These are phyloP conservation scores for Macrolepiota dolichaula DNA, from an alignment of 768 basidiomycete genomes.

Conservation along the genomic window DNA sequence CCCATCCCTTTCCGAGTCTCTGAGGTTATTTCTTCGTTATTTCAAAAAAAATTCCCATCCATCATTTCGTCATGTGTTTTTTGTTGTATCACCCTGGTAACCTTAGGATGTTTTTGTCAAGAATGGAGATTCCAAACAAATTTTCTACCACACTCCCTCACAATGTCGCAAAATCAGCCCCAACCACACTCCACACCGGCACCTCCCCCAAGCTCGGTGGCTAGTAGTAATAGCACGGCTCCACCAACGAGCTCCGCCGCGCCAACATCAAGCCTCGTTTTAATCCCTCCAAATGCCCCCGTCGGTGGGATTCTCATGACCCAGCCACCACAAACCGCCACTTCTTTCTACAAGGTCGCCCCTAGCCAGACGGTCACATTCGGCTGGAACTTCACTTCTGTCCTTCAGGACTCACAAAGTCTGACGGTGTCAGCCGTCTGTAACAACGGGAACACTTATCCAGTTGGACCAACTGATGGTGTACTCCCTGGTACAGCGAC, in stretches of 20 bases:
- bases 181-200: background rate
- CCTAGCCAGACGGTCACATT: slow-evolving; percentile 68
- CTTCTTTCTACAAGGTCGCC: slow-evolving; percentile 84
- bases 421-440: slow-evolving; percentile 78
- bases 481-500: slow-evolving; percentile 65
- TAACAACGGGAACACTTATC: slow-evolving; percentile 80
- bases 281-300: slow-evolving; percentile 11
- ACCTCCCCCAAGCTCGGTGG: background rate
- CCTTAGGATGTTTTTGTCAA: background rate
- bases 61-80: background rate
- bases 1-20: background rate
- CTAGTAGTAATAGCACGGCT: background rate
- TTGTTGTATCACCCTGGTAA: background rate
- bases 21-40: background rate
- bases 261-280: background rate
- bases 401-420: slow-evolving; percentile 58
- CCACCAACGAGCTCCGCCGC: background rate
- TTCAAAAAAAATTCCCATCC: background rate
- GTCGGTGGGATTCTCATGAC: slow-evolving; percentile 61
- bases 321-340: slow-evolving; percentile 69
- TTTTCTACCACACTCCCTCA: background rate
- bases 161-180: slow-evolving; percentile 5
- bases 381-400: slow-evolving; percentile 78
- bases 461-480: slow-evolving; percentile 70
- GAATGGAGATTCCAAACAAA: background rate